Base-by-base conservation (phyloP, 345 rosid genomes). In the Lepidium sativum region DNA sequence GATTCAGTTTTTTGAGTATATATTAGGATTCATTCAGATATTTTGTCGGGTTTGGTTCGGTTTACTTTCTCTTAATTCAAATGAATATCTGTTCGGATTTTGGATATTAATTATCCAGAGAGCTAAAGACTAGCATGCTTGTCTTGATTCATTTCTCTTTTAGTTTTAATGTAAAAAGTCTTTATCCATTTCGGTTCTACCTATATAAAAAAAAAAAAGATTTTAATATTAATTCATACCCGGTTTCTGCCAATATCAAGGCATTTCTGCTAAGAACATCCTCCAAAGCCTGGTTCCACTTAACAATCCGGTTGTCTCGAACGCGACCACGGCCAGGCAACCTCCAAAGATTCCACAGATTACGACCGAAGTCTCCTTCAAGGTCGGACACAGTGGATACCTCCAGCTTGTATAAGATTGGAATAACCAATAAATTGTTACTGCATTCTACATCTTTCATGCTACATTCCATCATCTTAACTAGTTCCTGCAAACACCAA, bases 391-490 rank as follows among this genome's bases (percentile, higher is more conserved):
- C 70, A 0, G 2, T 16, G 1, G 43, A 31, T 13, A 2, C 8
- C 0, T 66, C 0, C 0, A 66, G 29, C 70, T 54, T 54, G 62
- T 43, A 66, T 13, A 54, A 43, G 35, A 66, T 43, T 33, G 70
- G 70, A 54, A 66, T 54, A 45, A 66, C 62, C 5, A 3, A 18
- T 4, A 65, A 4, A 4, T 40, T 65, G 10, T 31, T n/a, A 4
- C 12, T 18, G 35, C 37, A 37, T 41, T 47, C 50, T 8, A 52
- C 41, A 0, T 8, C 34, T 49, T 49, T 38, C 1, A 0, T 27
- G 2, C 62, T 66, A 9, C 72, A 56, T 37, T 68, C 72, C 48
- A 3, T 57, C 0, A 58, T 57, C 52, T 17, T 58, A 1, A 68
- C 65, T 0, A 68, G 65, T 58, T 58, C 72, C 0, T 49, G 0